Conservation (phyloP, 148 eudicot species). For the Cornus suecica region DNA sequence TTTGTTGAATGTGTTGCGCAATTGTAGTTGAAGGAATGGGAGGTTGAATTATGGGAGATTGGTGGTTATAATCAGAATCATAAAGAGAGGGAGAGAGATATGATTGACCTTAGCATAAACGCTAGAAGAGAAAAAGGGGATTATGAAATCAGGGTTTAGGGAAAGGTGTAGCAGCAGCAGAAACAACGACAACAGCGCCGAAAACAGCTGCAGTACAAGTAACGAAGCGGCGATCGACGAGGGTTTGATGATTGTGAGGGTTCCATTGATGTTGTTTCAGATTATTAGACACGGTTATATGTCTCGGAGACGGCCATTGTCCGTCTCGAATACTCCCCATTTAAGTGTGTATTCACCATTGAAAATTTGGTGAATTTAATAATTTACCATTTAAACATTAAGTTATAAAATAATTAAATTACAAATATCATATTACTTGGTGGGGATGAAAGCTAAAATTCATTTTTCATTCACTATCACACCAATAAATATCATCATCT, state of each 20-base stretch:
- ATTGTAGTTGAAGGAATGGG: background rate
- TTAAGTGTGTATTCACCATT: no score
- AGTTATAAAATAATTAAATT: no score
- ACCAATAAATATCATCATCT: no score
- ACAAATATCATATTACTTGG: no score
- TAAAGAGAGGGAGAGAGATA: background rate
- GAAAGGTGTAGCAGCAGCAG: slow-evolving; percentile 25
- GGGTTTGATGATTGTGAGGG: background rate
- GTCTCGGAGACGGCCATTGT: no score
- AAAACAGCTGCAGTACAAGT: slow-evolving; percentile 20
- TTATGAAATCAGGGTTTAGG: background rate
- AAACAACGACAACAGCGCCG: slow-evolving; percentile 25
- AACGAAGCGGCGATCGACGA: slow-evolving; percentile 7
- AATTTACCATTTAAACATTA: no score
- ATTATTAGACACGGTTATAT: no score
- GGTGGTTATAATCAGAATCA: background rate
- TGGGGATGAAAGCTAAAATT: no score
- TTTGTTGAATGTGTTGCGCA: background rate
- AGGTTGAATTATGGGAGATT: background rate
- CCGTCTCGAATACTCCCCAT: no score
- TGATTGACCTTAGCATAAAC: background rate
- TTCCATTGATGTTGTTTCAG: background rate
- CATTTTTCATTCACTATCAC: no score
- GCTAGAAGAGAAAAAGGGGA: background rate
- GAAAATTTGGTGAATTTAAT: no score